These are phyloP conservation scores for Prosopis cineraria DNA, from an alignment of 306 rosid species.

Conservation along the genomic window DNA sequence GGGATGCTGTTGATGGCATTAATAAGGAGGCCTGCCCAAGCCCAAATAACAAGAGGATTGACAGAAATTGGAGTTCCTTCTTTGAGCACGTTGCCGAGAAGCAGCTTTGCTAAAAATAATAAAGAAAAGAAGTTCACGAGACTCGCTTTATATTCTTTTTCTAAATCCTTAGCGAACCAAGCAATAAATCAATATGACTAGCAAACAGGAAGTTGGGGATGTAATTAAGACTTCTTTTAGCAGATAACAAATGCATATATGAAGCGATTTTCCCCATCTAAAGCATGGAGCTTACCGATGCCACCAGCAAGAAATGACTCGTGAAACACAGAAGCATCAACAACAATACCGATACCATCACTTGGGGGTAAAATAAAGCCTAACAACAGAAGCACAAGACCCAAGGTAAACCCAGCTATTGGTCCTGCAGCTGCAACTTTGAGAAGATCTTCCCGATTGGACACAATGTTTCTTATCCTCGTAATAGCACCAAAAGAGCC, in stretches of 20 bases:
- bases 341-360: constrained; percentile 82
- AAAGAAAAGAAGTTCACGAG: constrained; percentile 23
- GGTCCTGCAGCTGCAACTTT: constrained; percentile 97
- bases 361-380: constrained; percentile 91
- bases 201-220: not conserved
- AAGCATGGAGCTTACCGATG: constrained; percentile 64
- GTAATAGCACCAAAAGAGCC: constrained; percentile 98
- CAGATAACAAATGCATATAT: not conserved
- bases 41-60: constrained; percentile 96
- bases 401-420: constrained; percentile 83
- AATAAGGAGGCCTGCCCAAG: constrained; percentile 99
- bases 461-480: constrained; percentile 82
- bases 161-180: constrained; percentile 29
- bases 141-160: constrained; percentile 3
- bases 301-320: constrained; percentile 96
- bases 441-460: constrained; percentile 91
- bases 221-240: not conserved
- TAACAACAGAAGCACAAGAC: constrained; percentile 75
- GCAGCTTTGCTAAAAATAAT: constrained; percentile 72
- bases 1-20: constrained; percentile 98
- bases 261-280: not conserved
- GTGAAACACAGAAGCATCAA: constrained; percentile 92
- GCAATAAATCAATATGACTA: not conserved
- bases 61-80: constrained; percentile 87
- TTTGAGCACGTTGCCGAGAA: constrained; percentile 81